Evolutionary conservation across 176 grass and related monocot genomes (phyloP).

Genomic region (Neostapfia colusana): DNA sequence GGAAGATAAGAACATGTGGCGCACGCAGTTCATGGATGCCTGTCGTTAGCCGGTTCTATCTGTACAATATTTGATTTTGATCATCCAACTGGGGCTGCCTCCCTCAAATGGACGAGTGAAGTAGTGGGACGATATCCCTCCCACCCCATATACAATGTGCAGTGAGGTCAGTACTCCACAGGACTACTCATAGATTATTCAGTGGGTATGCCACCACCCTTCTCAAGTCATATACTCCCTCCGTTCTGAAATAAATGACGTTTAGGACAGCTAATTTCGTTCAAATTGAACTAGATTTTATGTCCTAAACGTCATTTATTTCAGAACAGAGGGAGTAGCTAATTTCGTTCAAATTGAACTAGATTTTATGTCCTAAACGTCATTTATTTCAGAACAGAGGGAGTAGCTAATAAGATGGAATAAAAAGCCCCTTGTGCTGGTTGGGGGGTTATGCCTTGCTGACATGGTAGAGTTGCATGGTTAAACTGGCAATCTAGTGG

Average conservation of each 20-base stretch:
- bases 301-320: too few species aligned
- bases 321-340: too few species aligned
- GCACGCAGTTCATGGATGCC: too few species aligned
- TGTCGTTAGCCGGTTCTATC: background rate
- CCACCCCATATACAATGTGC: background rate
- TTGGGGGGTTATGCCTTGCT: constrained; percentile 21
- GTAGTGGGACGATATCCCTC: constrained; percentile 27
- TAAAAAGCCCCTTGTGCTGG: too few species aligned
- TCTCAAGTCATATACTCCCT: constrained; percentile 18
- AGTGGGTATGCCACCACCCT: constrained; percentile 33
- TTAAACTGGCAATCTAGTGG: constrained; percentile 22
- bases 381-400: too few species aligned
- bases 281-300: too few species aligned
- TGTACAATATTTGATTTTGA: background rate
- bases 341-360: too few species aligned
- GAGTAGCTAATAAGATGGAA: too few species aligned
- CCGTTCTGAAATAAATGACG: too few species aligned
- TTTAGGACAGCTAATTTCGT: too few species aligned
- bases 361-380: too few species aligned
- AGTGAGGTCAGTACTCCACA: background rate
- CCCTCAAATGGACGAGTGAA: constrained; percentile 9
- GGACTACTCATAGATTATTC: background rate
- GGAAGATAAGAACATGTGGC: background rate
- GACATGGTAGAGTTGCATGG: background rate
- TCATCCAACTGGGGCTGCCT: background rate